phyloP scores from a whole-genome alignment of 176 grass and related monocot genomes.

The Tillandsia leiboldiana region DNA sequence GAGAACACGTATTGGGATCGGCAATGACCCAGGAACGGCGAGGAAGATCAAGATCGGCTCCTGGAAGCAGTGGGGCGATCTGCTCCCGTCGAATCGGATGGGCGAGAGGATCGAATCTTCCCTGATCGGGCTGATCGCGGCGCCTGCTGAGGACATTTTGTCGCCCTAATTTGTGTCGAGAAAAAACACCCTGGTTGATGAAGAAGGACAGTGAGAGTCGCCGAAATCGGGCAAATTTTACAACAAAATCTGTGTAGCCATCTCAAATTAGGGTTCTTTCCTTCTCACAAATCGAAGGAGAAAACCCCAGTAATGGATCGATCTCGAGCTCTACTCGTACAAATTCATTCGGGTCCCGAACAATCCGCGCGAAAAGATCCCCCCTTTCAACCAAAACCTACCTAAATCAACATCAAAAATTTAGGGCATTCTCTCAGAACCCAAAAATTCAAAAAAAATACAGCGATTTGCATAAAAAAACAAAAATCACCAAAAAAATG shows the following conservation, averaged over 20 bases:
- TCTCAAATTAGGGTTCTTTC: constrained; percentile 24
- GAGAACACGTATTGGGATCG: constrained; percentile 48
- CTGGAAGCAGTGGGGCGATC: constrained; percentile 27
- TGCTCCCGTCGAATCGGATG: constrained; percentile 30
- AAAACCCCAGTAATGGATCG: constrained; percentile 24
- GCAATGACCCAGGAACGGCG: constrained; percentile 35
- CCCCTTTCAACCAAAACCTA: not conserved
- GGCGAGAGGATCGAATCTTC: constrained; percentile 27
- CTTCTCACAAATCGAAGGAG: constrained; percentile 36
- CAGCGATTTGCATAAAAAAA: not conserved
- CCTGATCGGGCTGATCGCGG: constrained; percentile 23
- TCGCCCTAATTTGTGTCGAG: not conserved
- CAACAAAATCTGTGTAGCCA: constrained; percentile 33
- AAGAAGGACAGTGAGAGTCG: constrained; percentile 5
- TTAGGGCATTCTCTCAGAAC: not conserved
- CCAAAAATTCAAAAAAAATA: not conserved
- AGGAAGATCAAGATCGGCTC: constrained; percentile 65
- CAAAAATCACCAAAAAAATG: not conserved
- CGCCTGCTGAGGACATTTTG: constrained; percentile 45
- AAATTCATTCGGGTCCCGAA: not conserved
- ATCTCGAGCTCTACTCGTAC: constrained; percentile 1
- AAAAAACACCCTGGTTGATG: constrained; percentile 8
- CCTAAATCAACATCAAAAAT: not conserved
- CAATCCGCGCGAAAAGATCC: not conserved
- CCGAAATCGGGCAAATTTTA: not conserved